Conservation (phyloP, 2,329 filamentous ascomycete species). For the Cryphonectria japonica region DNA sequence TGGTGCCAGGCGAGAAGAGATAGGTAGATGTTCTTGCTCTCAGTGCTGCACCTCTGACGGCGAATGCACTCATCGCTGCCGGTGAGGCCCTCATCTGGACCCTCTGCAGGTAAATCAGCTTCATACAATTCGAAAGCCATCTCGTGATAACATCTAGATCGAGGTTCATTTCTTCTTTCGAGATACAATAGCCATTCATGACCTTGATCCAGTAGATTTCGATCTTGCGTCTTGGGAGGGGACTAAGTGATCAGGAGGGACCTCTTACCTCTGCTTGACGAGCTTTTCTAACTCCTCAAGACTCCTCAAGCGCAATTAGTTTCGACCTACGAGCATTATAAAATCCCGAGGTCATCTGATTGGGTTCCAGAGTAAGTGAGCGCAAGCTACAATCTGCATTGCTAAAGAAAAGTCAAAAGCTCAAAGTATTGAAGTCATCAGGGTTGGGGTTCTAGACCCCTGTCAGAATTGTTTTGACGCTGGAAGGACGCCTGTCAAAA, state of each 20-base stretch:
- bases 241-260: neutral
- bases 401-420: neutral
- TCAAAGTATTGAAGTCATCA: neutral
- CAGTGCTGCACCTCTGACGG: neutral
- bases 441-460: constrained; percentile 2
- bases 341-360: neutral
- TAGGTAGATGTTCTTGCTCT: neutral
- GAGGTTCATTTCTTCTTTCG: neutral
- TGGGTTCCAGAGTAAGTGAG: neutral
- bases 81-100: neutral
- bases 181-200: neutral
- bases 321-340: neutral
- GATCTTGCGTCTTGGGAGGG: neutral
- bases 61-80: constrained; percentile 11
- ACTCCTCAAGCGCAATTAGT: neutral
- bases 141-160: neutral
- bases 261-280: neutral
- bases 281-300: neutral
- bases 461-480: neutral
- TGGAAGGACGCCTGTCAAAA: neutral
- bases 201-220: neutral
- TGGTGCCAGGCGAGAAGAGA: neutral
- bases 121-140: neutral
- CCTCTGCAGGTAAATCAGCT: neutral
- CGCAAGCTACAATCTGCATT: neutral